Conservation (phyloP, 768 basidiomycete species). For the Russula virescens region DNA sequence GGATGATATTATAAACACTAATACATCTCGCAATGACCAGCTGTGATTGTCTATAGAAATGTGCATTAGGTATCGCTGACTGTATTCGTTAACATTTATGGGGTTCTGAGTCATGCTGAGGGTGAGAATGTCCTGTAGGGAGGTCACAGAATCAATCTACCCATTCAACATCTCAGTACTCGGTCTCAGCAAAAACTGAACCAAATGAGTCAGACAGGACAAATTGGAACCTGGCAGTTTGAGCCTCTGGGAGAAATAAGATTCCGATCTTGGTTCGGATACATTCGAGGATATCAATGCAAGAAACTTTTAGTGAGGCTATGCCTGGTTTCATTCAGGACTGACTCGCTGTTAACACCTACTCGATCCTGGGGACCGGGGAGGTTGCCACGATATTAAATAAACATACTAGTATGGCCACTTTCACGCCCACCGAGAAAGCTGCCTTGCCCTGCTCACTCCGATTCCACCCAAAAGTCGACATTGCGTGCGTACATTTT, state of each 20-base stretch:
- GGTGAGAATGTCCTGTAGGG: background rate
- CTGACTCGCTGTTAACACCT: constrained; percentile 50
- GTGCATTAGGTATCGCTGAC: too few species aligned
- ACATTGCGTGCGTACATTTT: constrained; percentile 63
- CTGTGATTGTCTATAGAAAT: too few species aligned
- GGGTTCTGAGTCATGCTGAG: too few species aligned
- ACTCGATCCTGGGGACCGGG: too few species aligned
- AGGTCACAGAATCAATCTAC: background rate
- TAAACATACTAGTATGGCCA: too few species aligned
- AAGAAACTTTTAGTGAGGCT: constrained; percentile 67
- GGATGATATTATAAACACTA: too few species aligned
- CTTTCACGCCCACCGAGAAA: constrained; percentile 65
- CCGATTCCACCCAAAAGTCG: constrained; percentile 52
- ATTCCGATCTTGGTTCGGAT: constrained; percentile 43
- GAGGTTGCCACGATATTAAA: too few species aligned
- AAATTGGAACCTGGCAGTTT: too few species aligned
- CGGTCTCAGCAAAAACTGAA: too few species aligned
- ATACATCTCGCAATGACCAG: too few species aligned
- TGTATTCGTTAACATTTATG: too few species aligned
- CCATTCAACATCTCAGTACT: background rate
- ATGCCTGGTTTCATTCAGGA: constrained; percentile 48
- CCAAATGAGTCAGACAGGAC: too few species aligned
- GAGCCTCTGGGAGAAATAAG: constrained; percentile 33
- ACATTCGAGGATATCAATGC: constrained; percentile 48
- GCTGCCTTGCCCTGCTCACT: constrained; percentile 65